These are phyloP conservation scores for Diaporthe ilicicola DNA, from an alignment of 2,329 filamentous ascomycete genomes.

Conservation along the genomic window DNA sequence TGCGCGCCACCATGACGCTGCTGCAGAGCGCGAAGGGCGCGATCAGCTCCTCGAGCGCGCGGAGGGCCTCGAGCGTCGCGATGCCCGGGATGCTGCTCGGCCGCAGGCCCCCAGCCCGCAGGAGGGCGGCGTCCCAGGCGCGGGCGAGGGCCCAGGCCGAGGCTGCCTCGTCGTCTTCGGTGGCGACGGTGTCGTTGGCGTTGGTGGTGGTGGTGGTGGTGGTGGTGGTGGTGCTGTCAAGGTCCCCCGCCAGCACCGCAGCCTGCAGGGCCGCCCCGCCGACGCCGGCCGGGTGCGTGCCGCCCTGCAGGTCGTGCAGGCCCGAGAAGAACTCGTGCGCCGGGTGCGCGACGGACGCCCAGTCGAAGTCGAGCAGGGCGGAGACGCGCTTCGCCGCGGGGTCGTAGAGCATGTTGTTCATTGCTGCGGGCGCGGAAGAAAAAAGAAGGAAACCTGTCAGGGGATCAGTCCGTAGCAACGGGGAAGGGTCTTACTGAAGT, in stretches of 20 bases:
- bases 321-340: conserved; percentile 40
- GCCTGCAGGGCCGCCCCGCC: not conserved
- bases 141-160: not conserved
- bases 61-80: not conserved
- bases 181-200: no score
- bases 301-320: conserved; percentile 37
- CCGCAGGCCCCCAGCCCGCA: not conserved
- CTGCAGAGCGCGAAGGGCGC: not conserved
- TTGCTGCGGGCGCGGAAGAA: conserved; percentile 33
- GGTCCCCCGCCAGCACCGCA: not conserved
- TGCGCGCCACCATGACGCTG: not conserved
- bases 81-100: not conserved
- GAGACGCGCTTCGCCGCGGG: conserved; percentile 35
- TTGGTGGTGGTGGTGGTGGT: not conserved
- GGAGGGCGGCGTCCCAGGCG: not conserved
- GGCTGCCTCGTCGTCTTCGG: not conserved
- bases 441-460: not conserved
- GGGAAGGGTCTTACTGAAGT: conserved; percentile 39
- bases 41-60: conserved; percentile 2
- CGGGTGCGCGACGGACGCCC: conserved; percentile 38
- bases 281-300: conserved; percentile 32
- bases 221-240: not conserved
- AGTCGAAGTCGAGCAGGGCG: conserved; percentile 42
- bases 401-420: conserved; percentile 42
- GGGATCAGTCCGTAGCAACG: not conserved